Evolutionary conservation across 805 yeast species (phyloP).

Genomic region (Jamesozyma rosinii): DNA sequence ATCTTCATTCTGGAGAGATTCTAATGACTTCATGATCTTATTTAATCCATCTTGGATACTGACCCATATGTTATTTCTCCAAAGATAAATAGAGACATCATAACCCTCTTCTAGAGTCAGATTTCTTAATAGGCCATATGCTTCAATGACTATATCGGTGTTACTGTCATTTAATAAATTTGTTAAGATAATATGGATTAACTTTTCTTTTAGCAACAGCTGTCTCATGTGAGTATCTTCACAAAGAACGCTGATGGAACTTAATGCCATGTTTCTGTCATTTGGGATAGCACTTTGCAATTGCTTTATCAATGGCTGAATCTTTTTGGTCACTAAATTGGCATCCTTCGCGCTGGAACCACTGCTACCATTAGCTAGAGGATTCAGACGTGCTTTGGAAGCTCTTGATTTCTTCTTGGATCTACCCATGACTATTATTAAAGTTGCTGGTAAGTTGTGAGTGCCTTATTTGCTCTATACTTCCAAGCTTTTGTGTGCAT

Average conservation of each 20-base stretch:
- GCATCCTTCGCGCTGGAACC: slow-evolving; percentile 38
- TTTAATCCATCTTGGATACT: slow-evolving; percentile 43
- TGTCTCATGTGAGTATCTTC: slow-evolving; percentile 60
- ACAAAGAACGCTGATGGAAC: slow-evolving; percentile 59
- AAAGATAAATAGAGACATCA: slow-evolving; percentile 61
- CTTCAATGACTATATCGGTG: slow-evolving; percentile 69
- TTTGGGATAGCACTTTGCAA: slow-evolving; percentile 53
- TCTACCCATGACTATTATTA: slow-evolving; percentile 49
- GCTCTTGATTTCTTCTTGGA: slow-evolving; percentile 57
- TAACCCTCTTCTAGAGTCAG: slow-evolving; percentile 81
- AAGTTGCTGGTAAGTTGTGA: neutral
- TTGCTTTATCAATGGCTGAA: slow-evolving; percentile 60
- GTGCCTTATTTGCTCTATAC: too few species aligned
- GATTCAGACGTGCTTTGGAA: slow-evolving; percentile 34
- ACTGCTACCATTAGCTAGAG: slow-evolving; percentile 21
- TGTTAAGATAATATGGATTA: slow-evolving; percentile 55
- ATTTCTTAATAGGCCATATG: slow-evolving; percentile 74
- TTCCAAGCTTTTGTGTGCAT: neutral
- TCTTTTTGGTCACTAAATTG: slow-evolving; percentile 41
- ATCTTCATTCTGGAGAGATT: neutral
- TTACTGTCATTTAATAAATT: slow-evolving; percentile 57
- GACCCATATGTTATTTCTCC: slow-evolving; percentile 74
- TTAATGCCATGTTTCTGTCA: slow-evolving; percentile 70
- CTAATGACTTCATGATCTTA: slow-evolving; percentile 43
- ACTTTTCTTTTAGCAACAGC: slow-evolving; percentile 58